A percentile compares a stretch with the other conserved stretches of the same genome.
These are phyloP conservation scores for Fraxinus nigra DNA, from an alignment of 305 asterid species.

Conservation along the genomic window DNA sequence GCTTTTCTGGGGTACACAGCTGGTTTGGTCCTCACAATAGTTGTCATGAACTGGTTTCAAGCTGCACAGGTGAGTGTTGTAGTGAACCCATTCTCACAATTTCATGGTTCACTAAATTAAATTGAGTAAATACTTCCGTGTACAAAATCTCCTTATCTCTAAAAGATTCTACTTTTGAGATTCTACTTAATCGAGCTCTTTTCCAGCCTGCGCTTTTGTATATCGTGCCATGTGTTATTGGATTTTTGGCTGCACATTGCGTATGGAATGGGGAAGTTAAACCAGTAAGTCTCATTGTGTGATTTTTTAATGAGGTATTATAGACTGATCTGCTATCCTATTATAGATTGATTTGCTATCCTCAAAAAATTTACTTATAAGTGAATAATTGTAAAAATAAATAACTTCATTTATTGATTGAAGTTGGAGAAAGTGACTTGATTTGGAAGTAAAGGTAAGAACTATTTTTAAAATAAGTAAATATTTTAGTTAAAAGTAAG, in stretches of 20 bases:
- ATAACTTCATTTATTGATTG: not conserved
- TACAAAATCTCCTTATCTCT: not conserved
- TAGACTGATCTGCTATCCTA: not conserved
- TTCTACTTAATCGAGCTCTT: not conserved
- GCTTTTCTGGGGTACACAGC: slow-evolving; percentile 76
- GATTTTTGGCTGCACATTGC: slow-evolving; percentile 83
- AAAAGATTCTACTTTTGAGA: not conserved
- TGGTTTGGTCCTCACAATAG: slow-evolving; percentile 72
- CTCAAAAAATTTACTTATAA: not conserved
- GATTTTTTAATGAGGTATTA: not conserved
- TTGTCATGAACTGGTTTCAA: slow-evolving; percentile 98
- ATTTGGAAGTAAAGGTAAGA: not conserved
- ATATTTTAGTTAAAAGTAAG: not conserved
- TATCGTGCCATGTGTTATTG: slow-evolving; percentile 84
- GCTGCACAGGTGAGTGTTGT: slow-evolving; percentile 74
- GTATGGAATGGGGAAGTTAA: slow-evolving; percentile 86
- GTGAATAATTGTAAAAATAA: not conserved
- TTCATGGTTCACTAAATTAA: not conserved
- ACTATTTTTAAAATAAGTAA: not conserved
- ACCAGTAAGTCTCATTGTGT: slow-evolving; percentile 45
- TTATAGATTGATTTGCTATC: not conserved
- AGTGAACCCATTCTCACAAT: not conserved
- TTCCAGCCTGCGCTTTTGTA: slow-evolving; percentile 88
- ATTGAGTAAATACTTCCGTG: not conserved
- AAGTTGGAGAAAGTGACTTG: not conserved